Evolutionary conservation across 2,329 filamentous ascomycete species (phyloP), one percentile per base, ranked within the genome.

Genomic region (Fusarium praegraminearum): DNA sequence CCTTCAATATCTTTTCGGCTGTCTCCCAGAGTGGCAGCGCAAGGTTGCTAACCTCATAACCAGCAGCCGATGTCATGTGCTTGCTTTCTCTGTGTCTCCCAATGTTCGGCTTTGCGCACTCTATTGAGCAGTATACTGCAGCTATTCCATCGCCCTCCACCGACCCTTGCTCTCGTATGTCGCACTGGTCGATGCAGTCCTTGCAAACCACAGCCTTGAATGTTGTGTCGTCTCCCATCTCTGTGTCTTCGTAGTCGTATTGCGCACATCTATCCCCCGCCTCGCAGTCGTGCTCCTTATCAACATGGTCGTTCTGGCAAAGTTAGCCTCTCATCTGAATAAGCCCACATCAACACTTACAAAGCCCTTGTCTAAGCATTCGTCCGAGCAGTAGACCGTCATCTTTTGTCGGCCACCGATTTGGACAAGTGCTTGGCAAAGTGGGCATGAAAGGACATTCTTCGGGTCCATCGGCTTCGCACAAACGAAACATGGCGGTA

Each of bases 341-440:
- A 35, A 15, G n/a, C 22, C 24, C 7, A 30, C 7, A 11, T 4
- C 2, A 8, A 35, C 11, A 79, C 82, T 73, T 74, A 85, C 84
- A 50, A 82, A 79, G 51, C 79, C 80, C 40, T 78, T 76, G 9
- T 78, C 74, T 30, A 77, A 77, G 66, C 83, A 85, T 26, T 76
- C 76, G 9, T 81, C 77, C 1, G 82, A 83, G 72, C 84, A 85
- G 67, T 84, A 86, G 10, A 84, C 74, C 3, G 80, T 81, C 57
- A 83, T 69, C 32, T 74, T 75, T 51, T 76, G 73, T 12, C 65
- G 65, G 5, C 81, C 76, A 15, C 80, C 80, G 61, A 81, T 77
- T 40, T 81, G 76, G 13, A 75, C 65, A 3, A 83, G 73, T n/a
- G 82, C 73, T 66, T 85, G 81, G 70, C 84, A 86, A 8, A 84